Evolutionary conservation across 2,329 filamentous ascomycete genomes (phyloP).

Genomic region (Cercospora beticola): DNA sequence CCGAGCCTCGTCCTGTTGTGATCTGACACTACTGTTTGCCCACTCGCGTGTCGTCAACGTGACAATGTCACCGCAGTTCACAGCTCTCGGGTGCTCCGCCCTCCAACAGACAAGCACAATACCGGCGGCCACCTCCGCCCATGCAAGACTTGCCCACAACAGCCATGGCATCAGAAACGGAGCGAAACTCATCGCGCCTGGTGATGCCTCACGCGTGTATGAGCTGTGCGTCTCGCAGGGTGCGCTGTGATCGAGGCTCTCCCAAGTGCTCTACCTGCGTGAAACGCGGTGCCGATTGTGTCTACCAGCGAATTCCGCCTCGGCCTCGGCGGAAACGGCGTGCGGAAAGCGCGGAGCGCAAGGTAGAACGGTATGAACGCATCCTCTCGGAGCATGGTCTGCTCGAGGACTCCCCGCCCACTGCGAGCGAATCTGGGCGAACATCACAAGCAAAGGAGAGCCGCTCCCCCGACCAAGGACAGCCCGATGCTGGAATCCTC

Average conservation of each 20-base stretch:
- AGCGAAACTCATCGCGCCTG: not conserved
- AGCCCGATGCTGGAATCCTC: constrained; percentile 16
- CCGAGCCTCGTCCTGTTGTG: not conserved
- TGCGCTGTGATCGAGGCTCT: not conserved
- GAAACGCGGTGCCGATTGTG: constrained; percentile 35
- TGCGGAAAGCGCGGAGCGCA: constrained; percentile 28
- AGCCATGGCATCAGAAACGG: not conserved
- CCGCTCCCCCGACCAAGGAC: not conserved
- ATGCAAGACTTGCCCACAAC: not conserved
- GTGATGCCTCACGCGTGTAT: not conserved
- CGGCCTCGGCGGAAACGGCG: constrained; percentile 38
- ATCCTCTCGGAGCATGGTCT: constrained; percentile 40
- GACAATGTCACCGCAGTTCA: not conserved
- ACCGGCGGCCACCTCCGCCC: not conserved
- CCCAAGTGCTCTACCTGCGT: constrained; percentile 6
- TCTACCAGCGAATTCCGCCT: constrained; percentile 41
- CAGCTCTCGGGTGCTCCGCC: not conserved
- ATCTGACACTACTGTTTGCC: not conserved
- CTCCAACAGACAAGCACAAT: not conserved
- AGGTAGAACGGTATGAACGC: constrained; percentile 40
- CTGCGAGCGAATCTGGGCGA: not conserved
- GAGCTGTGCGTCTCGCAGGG: not conserved
- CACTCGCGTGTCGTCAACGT: not conserved
- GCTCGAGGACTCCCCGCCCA: constrained; percentile 16
- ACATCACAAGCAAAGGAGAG: not conserved